These are phyloP conservation scores for Citrullus colocynthis DNA, from an alignment of 306 rosid genomes.

Conservation along the genomic window DNA sequence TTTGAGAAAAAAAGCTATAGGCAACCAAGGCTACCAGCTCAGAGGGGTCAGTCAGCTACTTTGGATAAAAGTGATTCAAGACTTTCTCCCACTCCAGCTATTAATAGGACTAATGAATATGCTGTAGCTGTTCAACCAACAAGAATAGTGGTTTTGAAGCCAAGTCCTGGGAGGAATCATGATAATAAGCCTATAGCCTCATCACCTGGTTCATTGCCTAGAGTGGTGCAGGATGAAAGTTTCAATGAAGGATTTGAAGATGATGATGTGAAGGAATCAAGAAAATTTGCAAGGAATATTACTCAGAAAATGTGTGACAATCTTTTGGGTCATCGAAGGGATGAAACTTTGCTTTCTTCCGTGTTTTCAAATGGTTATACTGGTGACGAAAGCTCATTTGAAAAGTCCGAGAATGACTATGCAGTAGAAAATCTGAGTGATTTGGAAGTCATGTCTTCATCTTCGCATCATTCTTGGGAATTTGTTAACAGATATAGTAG, in stretches of 20 bases:
- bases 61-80: conserved; percentile 37
- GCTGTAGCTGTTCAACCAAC: conserved; percentile 43
- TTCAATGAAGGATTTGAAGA: conserved; percentile 34
- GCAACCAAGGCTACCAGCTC: conserved; percentile 22
- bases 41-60: conserved; percentile 26
- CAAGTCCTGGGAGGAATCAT: conserved; percentile 50
- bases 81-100: conserved; percentile 19
- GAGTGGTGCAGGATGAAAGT: conserved; percentile 23
- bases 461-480: conserved; percentile 79
- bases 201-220: conserved; percentile 45
- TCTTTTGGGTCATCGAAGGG: conserved; percentile 43
- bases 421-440: conserved; percentile 63
- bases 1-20: conserved; percentile 33
- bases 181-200: conserved; percentile 39
- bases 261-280: conserved; percentile 37
- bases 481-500: conserved; percentile 42
- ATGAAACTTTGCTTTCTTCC: conserved; percentile 49
- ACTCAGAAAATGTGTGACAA: conserved; percentile 44
- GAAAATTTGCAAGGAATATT: conserved; percentile 39
- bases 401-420: conserved; percentile 56
- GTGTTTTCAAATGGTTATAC: conserved; percentile 66
- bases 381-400: conserved; percentile 69
- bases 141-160: conserved; percentile 79
- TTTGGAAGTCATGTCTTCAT: conserved; percentile 56
- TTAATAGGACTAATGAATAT: conserved; percentile 36